phyloP scores from a whole-genome alignment of 2,329 filamentous ascomycete genomes.

The Colletotrichum trifolii region DNA sequence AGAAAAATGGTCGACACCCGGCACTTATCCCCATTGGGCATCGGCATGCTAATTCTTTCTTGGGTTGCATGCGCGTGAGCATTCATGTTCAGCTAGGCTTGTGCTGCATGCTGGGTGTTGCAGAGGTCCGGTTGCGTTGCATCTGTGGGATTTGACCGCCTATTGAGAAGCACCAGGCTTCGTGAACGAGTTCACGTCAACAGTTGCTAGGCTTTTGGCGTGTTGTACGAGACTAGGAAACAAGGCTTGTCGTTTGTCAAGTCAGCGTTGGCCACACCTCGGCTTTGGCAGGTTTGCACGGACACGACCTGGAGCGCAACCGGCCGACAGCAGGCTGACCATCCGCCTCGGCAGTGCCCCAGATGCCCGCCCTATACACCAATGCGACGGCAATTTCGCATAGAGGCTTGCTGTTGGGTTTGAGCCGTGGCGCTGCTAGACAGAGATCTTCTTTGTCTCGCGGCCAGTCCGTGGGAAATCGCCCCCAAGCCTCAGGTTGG shows the following conservation, averaged over 20 bases:
- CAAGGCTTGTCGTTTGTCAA: constrained; percentile 3
- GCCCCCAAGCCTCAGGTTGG: constrained; percentile 11
- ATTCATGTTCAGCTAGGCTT: not conserved
- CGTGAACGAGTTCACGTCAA: not conserved
- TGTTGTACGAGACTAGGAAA: not conserved
- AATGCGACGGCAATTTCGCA: constrained; percentile 16
- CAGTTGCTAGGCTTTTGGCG: not conserved
- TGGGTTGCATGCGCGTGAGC: constrained; percentile 2
- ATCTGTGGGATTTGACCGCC: constrained; percentile 3
- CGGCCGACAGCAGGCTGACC: constrained; percentile 27
- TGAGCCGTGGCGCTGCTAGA: constrained; percentile 28
- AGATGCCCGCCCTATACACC: constrained; percentile 9
- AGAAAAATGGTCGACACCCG: constrained; percentile 20
- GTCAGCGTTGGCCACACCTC: constrained; percentile 29
- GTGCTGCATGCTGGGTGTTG: constrained; percentile 7
- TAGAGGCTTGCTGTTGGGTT: constrained; percentile 8
- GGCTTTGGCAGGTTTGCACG: constrained; percentile 20
- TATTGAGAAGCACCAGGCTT: not conserved
- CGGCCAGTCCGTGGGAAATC: constrained; percentile 30
- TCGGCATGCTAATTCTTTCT: constrained; percentile 1
- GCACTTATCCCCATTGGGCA: constrained; percentile 12
- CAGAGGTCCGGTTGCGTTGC: not conserved
- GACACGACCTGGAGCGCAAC: constrained; percentile 21
- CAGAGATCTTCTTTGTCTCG: constrained; percentile 32
- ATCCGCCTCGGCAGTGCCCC: not conserved